Conservation (phyloP, 495 filamentous ascomycete species). For the Letharia columbiana region DNA sequence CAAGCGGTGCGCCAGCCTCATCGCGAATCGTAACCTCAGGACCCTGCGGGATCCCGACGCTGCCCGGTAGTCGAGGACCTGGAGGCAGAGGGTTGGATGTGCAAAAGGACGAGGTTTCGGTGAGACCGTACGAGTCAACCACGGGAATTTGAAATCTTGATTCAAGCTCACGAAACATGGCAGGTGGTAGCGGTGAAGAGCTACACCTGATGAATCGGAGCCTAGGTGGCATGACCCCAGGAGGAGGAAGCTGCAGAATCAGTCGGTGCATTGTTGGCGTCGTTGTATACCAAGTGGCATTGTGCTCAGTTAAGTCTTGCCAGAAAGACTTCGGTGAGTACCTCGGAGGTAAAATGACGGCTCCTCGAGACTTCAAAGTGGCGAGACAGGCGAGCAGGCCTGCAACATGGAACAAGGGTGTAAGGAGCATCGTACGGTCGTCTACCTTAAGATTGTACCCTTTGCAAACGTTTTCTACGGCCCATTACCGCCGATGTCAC, state of each 20-base stretch:
- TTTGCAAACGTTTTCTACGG: conserved; percentile 53
- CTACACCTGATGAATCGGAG: conserved; percentile 79
- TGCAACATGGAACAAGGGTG: conserved; percentile 57
- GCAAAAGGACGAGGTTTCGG: conserved; percentile 76
- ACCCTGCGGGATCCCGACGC: conserved; percentile 66
- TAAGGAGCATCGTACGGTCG: conserved; percentile 69
- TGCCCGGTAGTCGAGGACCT: conserved; percentile 58
- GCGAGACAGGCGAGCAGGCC: conserved; percentile 41
- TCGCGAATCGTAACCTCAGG: conserved; percentile 39
- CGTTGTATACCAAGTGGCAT: background rate
- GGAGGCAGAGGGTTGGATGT: conserved; percentile 71
- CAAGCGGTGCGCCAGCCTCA: background rate
- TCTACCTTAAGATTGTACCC: conserved; percentile 57
- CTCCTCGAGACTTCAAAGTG: background rate
- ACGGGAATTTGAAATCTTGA: conserved; percentile 59
- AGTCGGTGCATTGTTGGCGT: background rate
- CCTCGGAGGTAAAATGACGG: background rate
- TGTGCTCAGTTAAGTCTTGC: background rate
- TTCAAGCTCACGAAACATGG: conserved; percentile 62
- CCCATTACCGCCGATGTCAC: conserved; percentile 32
- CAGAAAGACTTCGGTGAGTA: background rate
- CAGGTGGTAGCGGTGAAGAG: conserved; percentile 65
- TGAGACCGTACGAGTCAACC: conserved; percentile 79
- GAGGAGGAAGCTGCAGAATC: background rate
- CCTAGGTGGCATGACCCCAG: background rate